A percentile compares a stretch with the other conserved stretches of the same genome.
These are phyloP conservation scores for Cercospora sp. DNA, from an alignment of 2,329 filamentous ascomycete species.

Conservation along the genomic window DNA sequence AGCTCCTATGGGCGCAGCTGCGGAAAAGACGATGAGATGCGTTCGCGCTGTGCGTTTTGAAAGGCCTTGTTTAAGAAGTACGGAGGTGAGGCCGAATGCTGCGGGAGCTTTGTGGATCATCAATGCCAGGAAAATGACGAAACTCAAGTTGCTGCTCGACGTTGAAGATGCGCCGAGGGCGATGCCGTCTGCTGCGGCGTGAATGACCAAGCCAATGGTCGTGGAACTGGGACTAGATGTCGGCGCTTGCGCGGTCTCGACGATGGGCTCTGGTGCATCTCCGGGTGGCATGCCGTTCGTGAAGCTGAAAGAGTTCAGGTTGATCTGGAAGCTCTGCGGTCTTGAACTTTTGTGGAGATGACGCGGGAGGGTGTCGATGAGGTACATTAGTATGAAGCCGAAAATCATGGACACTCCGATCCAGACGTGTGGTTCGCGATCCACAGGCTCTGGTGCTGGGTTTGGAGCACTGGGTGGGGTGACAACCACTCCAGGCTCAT, in stretches of 20 bases:
- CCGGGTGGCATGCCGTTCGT: slow-evolving; percentile 32
- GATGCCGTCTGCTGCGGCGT: slow-evolving; percentile 92
- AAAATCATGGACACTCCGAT: slow-evolving; percentile 83
- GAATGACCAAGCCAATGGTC: slow-evolving; percentile 91
- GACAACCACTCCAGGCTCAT: slow-evolving; percentile 18
- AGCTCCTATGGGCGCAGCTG: slow-evolving; percentile 85
- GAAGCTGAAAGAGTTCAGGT: slow-evolving; percentile 71
- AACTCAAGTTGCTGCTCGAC: slow-evolving; percentile 70
- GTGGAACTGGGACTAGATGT: slow-evolving; percentile 47
- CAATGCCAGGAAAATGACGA: slow-evolving; percentile 93
- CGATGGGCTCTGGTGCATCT: slow-evolving; percentile 25
- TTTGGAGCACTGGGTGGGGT: background rate
- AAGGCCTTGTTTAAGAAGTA: slow-evolving; percentile 85
- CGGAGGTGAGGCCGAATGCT: slow-evolving; percentile 88
- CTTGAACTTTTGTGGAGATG: slow-evolving; percentile 57
- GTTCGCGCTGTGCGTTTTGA: slow-evolving; percentile 81
- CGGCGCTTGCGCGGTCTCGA: slow-evolving; percentile 5
- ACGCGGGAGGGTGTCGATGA: slow-evolving; percentile 82
- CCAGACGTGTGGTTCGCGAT: slow-evolving; percentile 66
- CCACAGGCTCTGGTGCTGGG: slow-evolving; percentile 12
- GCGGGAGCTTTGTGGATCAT: slow-evolving; percentile 95
- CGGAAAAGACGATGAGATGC: slow-evolving; percentile 85
- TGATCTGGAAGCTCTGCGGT: slow-evolving; percentile 78
- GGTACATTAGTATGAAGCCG: slow-evolving; percentile 95
- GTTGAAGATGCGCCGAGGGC: slow-evolving; percentile 83